Evolutionary conservation across 2,329 filamentous ascomycete genomes (phyloP).

Genomic region (Zelopaecilomyces penicillatus): DNA sequence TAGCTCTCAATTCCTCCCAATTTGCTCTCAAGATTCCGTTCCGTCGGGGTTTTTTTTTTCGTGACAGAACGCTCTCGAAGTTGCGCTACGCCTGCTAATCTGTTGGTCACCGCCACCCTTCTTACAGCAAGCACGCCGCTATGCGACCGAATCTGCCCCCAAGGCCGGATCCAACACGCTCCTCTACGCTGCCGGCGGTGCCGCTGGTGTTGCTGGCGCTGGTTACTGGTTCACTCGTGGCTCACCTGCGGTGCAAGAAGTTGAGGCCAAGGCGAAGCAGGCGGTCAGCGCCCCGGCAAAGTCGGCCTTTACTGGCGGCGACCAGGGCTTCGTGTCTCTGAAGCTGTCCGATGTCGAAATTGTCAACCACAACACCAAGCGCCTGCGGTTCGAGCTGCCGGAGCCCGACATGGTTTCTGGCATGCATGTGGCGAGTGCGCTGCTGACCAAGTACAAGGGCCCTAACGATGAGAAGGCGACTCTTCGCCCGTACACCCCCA

Average conservation of each 20-base stretch:
- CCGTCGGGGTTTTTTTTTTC: no score
- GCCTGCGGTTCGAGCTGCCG: slow-evolving; percentile 77
- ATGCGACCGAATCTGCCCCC: slow-evolving; percentile 54
- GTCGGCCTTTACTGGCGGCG: slow-evolving; percentile 65
- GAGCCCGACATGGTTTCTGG: slow-evolving; percentile 80
- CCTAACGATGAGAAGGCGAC: slow-evolving; percentile 76
- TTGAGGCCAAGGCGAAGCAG: slow-evolving; percentile 43
- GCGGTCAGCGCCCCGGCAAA: slow-evolving; percentile 33
- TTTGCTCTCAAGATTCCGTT: no score
- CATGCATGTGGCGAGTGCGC: slow-evolving; percentile 70
- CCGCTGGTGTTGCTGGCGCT: slow-evolving; percentile 44
- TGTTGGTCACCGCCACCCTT: not conserved
- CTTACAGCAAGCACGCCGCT: slow-evolving; percentile 45
- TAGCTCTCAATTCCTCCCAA: not conserved
- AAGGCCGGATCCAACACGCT: slow-evolving; percentile 51
- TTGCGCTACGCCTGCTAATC: not conserved
- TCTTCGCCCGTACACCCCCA: slow-evolving; percentile 86
- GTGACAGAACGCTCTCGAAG: no score
- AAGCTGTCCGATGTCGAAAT: slow-evolving; percentile 69
- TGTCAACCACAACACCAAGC: slow-evolving; percentile 94
- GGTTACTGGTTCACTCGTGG: slow-evolving; percentile 49
- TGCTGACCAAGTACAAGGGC: slow-evolving; percentile 87
- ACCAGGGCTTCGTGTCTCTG: slow-evolving; percentile 81
- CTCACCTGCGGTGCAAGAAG: slow-evolving; percentile 46
- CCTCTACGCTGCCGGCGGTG: slow-evolving; percentile 53